Evolutionary conservation across 257 asterid species (phyloP), one percentile per base, ranked within the genome.

Genomic region (Forsythia viridissima): DNA sequence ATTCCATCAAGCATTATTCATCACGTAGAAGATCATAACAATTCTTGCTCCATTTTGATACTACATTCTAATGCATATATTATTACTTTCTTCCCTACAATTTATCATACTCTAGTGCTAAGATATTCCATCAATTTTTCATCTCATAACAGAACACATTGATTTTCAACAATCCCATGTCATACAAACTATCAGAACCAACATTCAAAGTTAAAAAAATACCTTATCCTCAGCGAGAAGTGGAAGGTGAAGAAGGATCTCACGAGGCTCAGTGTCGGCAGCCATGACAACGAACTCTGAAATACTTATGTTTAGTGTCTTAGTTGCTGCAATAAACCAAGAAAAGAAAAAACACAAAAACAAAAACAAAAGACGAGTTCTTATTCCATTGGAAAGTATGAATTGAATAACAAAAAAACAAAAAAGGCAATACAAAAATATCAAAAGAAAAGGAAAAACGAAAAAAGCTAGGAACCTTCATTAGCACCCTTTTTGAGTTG

Each of bases 161-260:
- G 36, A 8, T 20, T 59, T n/a, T 59, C 34, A 59, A 4, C 63
- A 52, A 52, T 52, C 55, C 12, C 20, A 7, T 52, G 6, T 1
- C 8, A 5, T 7, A 52, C 20, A 52, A 6, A 16, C 21, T 5
- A 52, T 16, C 67, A 63, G 70, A 63, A 21, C 36, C 18, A 21
- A 9, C 70, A 63, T 3, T 63, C 8, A 63, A 0, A 9, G 8
- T 43, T 39, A 39, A 10, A 44, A 37, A 13, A n/a, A 65, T 79
- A 95, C 99, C 98, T 95, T 95, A 57, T 93, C 99, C 76, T 94
- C 99, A 40, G 98, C 97, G 12, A 94, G 95, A 57, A 94, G 98
- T 13, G 99, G 99, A 73, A 93, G 97, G 80, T 95, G 97, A 59
- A 95, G 99, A 73, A 95, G 93, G 82, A 95, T 95, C 73, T 95